Conservation (phyloP, 129 eudicot genomes). For the Flaveria brownii region DNA sequence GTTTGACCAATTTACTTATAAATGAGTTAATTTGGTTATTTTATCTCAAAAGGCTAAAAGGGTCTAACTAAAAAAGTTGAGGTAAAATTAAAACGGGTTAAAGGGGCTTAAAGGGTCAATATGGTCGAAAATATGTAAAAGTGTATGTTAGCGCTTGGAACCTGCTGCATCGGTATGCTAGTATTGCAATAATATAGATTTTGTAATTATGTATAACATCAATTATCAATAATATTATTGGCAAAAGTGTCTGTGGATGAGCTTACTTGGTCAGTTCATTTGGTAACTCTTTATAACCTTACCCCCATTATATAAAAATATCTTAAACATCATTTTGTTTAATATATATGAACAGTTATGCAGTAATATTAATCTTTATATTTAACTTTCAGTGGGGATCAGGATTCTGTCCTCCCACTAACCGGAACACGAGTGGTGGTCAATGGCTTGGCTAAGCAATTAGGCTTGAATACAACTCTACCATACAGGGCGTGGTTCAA, state of each 20-base stretch:
- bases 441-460: slow-evolving; percentile 50
- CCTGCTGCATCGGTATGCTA: not conserved
- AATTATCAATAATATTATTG: not conserved
- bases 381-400: slow-evolving; percentile 67
- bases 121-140: too few relatives aligned
- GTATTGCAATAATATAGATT: not conserved
- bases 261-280: too few relatives aligned
- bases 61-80: not conserved
- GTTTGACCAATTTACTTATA: not conserved
- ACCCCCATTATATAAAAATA: too few relatives aligned
- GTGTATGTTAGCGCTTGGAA: not conserved
- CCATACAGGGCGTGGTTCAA: slow-evolving; percentile 69
- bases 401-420: slow-evolving; percentile 81
- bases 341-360: not conserved
- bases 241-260: not conserved
- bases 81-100: not conserved
- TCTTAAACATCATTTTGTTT: too few relatives aligned
- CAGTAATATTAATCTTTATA: not conserved
- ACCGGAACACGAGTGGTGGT: slow-evolving; percentile 65
- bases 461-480: slow-evolving; percentile 54
- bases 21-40: not conserved
- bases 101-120: too few relatives aligned
- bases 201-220: not conserved
- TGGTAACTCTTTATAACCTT: too few relatives aligned
- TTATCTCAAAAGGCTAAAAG: not conserved